A percentile compares a stretch with the other conserved stretches of the same genome.
phyloP scores from a whole-genome alignment of 495 filamentous ascomycete genomes.

The Parathielavia hyrcaniae region DNA sequence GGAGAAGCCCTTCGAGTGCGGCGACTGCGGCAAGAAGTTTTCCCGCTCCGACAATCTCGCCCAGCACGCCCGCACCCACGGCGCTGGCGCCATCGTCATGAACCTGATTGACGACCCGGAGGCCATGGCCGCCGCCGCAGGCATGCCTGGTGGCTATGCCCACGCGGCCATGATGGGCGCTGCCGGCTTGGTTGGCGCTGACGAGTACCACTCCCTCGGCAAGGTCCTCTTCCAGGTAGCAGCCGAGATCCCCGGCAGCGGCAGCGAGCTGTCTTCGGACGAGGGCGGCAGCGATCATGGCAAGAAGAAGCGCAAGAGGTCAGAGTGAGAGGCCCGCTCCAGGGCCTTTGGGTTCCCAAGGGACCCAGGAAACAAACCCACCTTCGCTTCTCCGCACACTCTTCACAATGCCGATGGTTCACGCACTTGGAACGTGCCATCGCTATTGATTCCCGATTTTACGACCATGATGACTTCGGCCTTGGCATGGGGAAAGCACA shows the following conservation, averaged over 20 bases:
- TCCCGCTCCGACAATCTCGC: conserved; percentile 95
- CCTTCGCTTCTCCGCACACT: conserved; percentile 36
- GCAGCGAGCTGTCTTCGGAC: conserved; percentile 48
- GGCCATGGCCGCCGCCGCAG: conserved; percentile 24
- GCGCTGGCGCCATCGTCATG: conserved; percentile 82
- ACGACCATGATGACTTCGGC: conserved; percentile 34
- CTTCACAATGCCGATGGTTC: conserved; percentile 33
- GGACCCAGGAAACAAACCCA: neutral
- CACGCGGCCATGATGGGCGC: conserved; percentile 23
- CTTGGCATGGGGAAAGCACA: conserved; percentile 10
- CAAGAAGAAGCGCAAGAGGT: conserved; percentile 74
- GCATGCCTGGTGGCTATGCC: conserved; percentile 15
- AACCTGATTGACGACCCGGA: conserved; percentile 74
- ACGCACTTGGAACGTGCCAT: conserved; percentile 34
- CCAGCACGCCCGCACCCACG: conserved; percentile 93
- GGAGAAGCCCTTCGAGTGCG: conserved; percentile 97
- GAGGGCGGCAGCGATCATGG: conserved; percentile 47
- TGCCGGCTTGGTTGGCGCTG: conserved; percentile 44
- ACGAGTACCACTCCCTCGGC: conserved; percentile 57
- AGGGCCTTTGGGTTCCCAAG: neutral
- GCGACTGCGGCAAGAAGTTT: conserved; percentile 98
- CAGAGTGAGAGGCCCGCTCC: conserved; percentile 35
- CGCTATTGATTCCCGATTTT: conserved; percentile 36
- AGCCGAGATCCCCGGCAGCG: conserved; percentile 57
- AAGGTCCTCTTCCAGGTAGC: conserved; percentile 71